phyloP scores from a whole-genome alignment of 371 early-diverging fungal genomes.

The Smittium mucronatum region DNA sequence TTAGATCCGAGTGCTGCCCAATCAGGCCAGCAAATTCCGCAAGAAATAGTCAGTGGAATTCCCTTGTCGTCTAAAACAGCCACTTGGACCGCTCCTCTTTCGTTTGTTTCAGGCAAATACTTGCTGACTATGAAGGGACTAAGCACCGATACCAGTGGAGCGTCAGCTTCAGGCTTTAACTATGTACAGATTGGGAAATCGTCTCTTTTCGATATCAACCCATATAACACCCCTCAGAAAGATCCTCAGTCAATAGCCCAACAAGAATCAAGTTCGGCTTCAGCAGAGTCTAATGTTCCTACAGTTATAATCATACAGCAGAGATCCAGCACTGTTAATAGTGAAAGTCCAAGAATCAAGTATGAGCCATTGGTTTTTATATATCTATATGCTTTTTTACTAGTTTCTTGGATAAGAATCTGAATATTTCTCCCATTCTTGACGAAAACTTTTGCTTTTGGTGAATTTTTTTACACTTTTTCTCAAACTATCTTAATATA shows the following conservation, averaged over 20 bases:
- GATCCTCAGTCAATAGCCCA: background rate
- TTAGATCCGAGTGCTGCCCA: too few species aligned
- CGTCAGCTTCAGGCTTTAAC: background rate
- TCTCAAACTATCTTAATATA: too few species aligned
- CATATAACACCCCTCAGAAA: background rate
- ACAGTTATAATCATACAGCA: too few species aligned
- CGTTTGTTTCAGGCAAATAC: background rate
- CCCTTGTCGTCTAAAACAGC: background rate
- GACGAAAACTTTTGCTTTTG: too few species aligned
- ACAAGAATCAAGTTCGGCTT: background rate
- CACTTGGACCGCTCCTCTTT: background rate
- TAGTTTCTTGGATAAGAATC: too few species aligned
- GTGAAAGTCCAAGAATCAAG: too few species aligned
- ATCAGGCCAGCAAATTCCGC: too few species aligned
- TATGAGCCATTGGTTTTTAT: too few species aligned
- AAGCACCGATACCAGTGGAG: background rate
- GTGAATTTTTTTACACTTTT: too few species aligned
- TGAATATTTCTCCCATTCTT: too few species aligned
- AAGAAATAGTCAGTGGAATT: background rate
- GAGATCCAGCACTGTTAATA: too few species aligned
- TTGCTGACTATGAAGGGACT: background rate
- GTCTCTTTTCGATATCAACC: background rate
- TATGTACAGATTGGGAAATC: background rate
- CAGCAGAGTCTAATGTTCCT: background rate
- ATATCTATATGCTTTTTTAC: too few species aligned